A percentile compares a stretch with the other conserved stretches of the same genome.
phyloP scores from a whole-genome alignment of 2,329 filamentous ascomycete genomes.

The Blastomyces percursus region DNA sequence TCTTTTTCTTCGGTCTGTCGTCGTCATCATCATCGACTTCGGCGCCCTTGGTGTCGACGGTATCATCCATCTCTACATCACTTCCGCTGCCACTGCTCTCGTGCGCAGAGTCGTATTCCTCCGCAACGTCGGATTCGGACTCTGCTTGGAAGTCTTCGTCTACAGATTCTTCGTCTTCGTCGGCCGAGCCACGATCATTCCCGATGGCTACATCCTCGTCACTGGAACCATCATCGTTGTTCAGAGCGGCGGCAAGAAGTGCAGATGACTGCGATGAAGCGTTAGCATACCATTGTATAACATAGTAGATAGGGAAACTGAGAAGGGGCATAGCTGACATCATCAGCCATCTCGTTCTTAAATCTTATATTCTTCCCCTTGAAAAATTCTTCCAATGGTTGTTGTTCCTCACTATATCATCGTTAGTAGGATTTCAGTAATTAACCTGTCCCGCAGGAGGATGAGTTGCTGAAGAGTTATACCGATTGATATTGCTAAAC shows the following conservation, averaged over 20 bases:
- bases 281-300: conserved; percentile 18
- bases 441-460: background rate
- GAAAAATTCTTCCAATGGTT: conserved; percentile 95
- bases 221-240: conserved; percentile 73
- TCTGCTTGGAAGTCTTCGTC: conserved; percentile 94
- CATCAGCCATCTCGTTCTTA: conserved; percentile 98
- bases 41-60: conserved; percentile 29
- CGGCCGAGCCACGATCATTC: conserved; percentile 76
- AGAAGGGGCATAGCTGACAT: conserved; percentile 47
- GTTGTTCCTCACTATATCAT: conserved; percentile 64
- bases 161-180: conserved; percentile 89
- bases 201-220: conserved; percentile 62
- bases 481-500: conserved; percentile 97
- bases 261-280: conserved; percentile 37
- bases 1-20: conserved; percentile 54
- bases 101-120: conserved; percentile 88
- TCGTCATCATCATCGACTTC: conserved; percentile 38
- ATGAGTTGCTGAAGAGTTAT: conserved; percentile 15
- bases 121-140: conserved; percentile 87
- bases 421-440: conserved; percentile 18
- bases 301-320: background rate
- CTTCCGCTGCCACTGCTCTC: conserved; percentile 68
- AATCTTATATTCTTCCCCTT: conserved; percentile 88
- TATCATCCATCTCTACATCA: conserved; percentile 48
- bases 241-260: conserved; percentile 66